Base-by-base conservation (phyloP, 2,329 filamentous ascomycete species). In the Biscogniauxia mediterranea region DNA sequence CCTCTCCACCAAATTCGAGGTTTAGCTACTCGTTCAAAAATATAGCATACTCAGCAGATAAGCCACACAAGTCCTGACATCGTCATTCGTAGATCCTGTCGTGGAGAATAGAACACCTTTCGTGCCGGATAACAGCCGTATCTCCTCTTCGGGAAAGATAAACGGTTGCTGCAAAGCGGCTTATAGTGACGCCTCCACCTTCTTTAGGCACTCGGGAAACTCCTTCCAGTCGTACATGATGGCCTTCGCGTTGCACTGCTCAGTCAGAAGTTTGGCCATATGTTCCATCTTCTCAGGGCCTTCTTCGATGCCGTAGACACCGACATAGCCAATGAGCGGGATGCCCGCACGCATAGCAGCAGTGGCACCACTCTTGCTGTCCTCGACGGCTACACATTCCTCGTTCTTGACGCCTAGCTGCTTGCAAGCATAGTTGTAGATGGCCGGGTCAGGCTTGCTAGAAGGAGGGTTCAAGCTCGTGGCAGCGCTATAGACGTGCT, bases 371-470 rank as follows among this genome's bases (percentile, higher is more conserved):
- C 85, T 89, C 80, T 87, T 88, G 79, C 85, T 89, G 79, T 92
- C 89, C 78, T 92, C 89, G 61, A 92, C 81, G 6, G 89, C 87
- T 54, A 92, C 79, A 63, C 83, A 87, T 76, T 91, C 86, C 46
- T 80, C 77, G 15, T 88, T 80, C 70, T 85, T 83, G 74, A 89
- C 87, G 59, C 85, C 85, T 53, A 91, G 79, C 71, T 86, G 78
- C 75, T 90, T 76, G 74, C 89, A 86, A 46, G 89, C 87, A 73
- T 85, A 82, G 65, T 89, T 77, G 78, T 92, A 92, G 77, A 92
- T 88, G 65, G 88, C 87, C 3, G 89, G 89, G 75, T 92, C 88
- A 13, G 89, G 89, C 80, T 92, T 92, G 71, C 83, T 87, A 56
- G 88, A 89, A n/a, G 89, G 89, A 64, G 81, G 83, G 64, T 80